Percentiles rank a stretch among this genome's conserved stretches.
Evolutionary conservation across 495 filamentous ascomycete genomes (phyloP).

Genomic region (Pseudoneurospora amorphoporcata): DNA sequence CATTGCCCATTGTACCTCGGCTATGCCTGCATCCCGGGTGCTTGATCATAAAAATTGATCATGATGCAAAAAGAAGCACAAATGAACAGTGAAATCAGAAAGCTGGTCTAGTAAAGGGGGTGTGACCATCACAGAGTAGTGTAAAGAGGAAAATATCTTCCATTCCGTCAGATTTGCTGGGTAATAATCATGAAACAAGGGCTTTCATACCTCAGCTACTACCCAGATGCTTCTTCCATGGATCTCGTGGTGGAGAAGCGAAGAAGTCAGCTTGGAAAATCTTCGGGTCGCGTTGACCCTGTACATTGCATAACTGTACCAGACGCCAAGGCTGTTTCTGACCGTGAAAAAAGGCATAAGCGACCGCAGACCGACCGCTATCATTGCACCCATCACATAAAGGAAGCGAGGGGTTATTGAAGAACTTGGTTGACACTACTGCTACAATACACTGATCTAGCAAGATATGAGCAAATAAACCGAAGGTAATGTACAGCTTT

Average conservation of each 20-base stretch:
- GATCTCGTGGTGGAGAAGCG: background rate
- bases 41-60: no score
- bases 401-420: no score
- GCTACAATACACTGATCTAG: background rate
- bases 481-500: background rate
- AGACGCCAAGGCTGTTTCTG: background rate
- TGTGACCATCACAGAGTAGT: background rate
- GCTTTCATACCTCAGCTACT: background rate
- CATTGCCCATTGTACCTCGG: background rate
- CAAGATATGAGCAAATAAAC: background rate
- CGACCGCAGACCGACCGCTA: no score
- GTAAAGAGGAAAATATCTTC: background rate
- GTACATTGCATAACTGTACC: background rate
- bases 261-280: background rate
- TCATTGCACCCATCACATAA: no score
- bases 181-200: no score
- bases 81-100: no score
- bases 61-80: no score
- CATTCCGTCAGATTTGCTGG: background rate
- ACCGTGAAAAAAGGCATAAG: background rate
- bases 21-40: background rate
- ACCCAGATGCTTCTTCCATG: background rate
- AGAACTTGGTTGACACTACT: background rate
- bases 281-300: background rate
- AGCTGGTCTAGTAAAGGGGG: no score